These are phyloP conservation scores for Saccharomycopsis capsularis DNA, from an alignment of 805 yeast species.

Conservation along the genomic window DNA sequence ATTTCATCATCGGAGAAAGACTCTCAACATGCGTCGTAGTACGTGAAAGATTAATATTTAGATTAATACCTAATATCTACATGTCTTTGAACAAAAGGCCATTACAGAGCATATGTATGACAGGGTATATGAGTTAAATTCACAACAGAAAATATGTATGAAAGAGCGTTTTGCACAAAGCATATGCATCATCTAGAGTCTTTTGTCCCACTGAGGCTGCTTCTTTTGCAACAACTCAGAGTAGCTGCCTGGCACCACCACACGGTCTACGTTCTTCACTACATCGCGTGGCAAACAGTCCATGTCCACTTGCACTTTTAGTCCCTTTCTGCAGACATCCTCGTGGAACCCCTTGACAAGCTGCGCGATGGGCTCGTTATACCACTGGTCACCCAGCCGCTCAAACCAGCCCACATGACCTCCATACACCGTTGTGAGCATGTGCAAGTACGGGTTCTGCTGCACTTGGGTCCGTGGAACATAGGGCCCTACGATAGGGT, in stretches of 20 bases:
- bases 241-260: conserved; percentile 6
- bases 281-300: not conserved
- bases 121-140: no score
- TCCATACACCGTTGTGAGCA: conserved; percentile 59
- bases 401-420: conserved; percentile 82
- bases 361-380: conserved; percentile 42
- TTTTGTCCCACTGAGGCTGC: no score
- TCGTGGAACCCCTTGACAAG: conserved; percentile 34
- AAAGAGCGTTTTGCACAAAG: no score
- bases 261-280: not conserved
- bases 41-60: no score
- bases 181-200: no score
- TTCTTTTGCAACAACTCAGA: conserved; percentile 1
- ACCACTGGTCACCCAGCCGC: conserved; percentile 60
- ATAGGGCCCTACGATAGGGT: conserved; percentile 57
- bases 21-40: no score
- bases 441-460: conserved; percentile 51
- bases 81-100: no score
- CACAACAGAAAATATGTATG: no score
- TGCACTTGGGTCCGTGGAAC: conserved; percentile 47
- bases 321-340: not conserved
- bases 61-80: no score
- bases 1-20: no score
- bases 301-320: not conserved
- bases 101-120: no score